A percentile compares a stretch with the other conserved stretches of the same genome.
Conservation (phyloP, 768 basidiomycete species). For the Amanita brunnescens region DNA sequence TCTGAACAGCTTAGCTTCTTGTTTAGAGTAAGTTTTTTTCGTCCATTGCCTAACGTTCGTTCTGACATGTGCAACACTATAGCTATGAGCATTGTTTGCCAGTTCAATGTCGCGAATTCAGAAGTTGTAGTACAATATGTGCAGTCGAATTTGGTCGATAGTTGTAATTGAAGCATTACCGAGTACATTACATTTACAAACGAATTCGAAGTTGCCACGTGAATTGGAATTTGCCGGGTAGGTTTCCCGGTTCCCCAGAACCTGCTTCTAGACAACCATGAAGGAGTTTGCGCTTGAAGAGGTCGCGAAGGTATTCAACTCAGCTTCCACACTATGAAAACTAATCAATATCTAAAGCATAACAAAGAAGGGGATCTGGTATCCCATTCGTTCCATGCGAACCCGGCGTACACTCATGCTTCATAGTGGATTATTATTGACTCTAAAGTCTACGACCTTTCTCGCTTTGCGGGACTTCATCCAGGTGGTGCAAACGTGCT, state of each 20-base stretch:
- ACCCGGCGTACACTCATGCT: neutral
- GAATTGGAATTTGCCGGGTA: neutral
- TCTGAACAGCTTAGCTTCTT: constrained; percentile 42
- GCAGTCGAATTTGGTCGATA: too few species aligned
- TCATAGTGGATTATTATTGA: constrained; percentile 75
- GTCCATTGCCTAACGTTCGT: neutral
- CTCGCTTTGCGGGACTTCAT: constrained; percentile 75
- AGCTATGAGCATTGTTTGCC: neutral
- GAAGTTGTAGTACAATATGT: too few species aligned
- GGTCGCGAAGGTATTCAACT: constrained; percentile 48
- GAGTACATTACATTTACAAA: too few species aligned
- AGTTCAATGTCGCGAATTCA: too few species aligned
- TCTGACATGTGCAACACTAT: neutral
- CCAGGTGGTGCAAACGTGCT: constrained; percentile 78
- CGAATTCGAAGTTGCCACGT: neutral
- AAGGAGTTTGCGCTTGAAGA: constrained; percentile 48
- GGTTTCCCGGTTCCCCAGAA: neutral
- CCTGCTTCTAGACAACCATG: constrained; percentile 5
- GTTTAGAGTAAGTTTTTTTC: constrained; percentile 37
- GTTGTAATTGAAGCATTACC: too few species aligned
- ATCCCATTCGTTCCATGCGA: constrained; percentile 15
- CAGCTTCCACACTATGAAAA: neutral
- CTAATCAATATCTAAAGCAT: constrained; percentile 43
- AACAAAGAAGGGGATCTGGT: constrained; percentile 81
- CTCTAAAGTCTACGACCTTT: constrained; percentile 73